Evolutionary conservation across 1,284 basidiomycete species (phyloP), one percentile per base, ranked within the genome.

Genomic region (Trichosporon faecale): DNA sequence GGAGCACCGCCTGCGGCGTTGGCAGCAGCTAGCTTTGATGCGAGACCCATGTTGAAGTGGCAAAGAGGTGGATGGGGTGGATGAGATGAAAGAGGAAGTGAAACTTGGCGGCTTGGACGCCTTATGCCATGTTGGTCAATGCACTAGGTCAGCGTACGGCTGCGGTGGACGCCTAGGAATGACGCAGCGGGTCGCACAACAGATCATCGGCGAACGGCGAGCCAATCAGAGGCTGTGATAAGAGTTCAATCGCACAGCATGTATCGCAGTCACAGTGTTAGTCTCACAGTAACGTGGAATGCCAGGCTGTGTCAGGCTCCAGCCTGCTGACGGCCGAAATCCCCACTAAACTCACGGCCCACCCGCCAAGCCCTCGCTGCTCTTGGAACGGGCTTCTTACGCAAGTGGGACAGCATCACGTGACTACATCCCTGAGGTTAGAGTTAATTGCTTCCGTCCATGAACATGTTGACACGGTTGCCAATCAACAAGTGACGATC

Each of bases 11-110:
- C 66, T 9, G 64, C 67, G 1, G 27, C 66, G 44, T 73, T 69
- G 1, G 72, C 23, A 1, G 72, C 69, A 44, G 72, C 72, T 33
- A 73, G 72, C 37, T 73, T 73, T 16, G 72, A 73, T 31, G 72
- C 72, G 69, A 73, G 72, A 40, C 72, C 72, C 72, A 73, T 73
- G 49, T 61, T 33, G 44, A 9, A 29, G 29, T 65, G 35, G 49
- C 14, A 55, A 37, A 23, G 49, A 61, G 65, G 46, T 71, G 70
- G 57, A 64, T 68, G 68, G 55, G 40, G 29, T 52, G 64, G 69
- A 60, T 52, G 37, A 57, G 21, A 40, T 55, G 63, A 60, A 70
- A 12, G 66, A 63, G 64, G 25, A 27, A 37, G 27, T 35, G 66
- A 49, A 61, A 37, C 60, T 52, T n/a, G 69, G 6, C 7, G 27